A percentile compares a stretch with the other conserved stretches of the same genome.
Evolutionary conservation across 2,329 filamentous ascomycete species (phyloP).

Genomic region (Nothopassalora personata): DNA sequence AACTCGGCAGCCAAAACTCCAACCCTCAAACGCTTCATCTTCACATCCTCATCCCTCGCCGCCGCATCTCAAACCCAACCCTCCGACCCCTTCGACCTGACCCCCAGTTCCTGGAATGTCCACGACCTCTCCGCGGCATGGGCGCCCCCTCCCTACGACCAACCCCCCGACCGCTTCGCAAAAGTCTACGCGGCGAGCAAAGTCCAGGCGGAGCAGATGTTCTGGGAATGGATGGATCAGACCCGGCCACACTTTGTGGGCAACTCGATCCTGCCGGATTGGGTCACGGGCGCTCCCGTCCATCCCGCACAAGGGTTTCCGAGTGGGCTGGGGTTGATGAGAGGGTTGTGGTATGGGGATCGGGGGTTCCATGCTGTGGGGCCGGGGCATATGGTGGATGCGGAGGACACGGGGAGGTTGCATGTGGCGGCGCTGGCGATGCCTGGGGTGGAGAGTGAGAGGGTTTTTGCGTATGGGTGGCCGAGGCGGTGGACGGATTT

Average conservation of each 20-base stretch:
- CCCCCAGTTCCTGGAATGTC: conserved; percentile 36
- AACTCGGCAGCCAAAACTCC: conserved; percentile 35
- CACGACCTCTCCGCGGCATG: conserved; percentile 31
- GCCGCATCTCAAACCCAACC: conserved; percentile 25
- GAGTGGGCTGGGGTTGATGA: conserved; percentile 3
- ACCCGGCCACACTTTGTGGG: conserved; percentile 39
- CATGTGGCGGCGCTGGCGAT: conserved; percentile 43
- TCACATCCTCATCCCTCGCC: conserved; percentile 37
- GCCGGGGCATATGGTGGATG: conserved; percentile 37
- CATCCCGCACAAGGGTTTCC: conserved; percentile 6
- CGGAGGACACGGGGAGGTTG: conserved; percentile 44
- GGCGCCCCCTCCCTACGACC: conserved; percentile 27
- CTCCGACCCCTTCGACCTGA: conserved; percentile 27
- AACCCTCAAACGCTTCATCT: conserved; percentile 38
- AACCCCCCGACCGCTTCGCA: conserved; percentile 14
- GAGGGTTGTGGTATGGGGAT: conserved; percentile 8
- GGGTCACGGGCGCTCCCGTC: conserved; percentile 8
- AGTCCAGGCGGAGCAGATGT: conserved; percentile 39
- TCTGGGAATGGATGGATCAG: conserved; percentile 41
- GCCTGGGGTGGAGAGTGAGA: conserved; percentile 2
- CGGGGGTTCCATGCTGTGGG: neutral
- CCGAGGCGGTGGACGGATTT: neutral
- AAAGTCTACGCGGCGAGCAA: conserved; percentile 42
- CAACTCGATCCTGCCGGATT: conserved; percentile 32
- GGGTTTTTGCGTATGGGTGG: neutral